phyloP scores from a whole-genome alignment of 176 grass and related monocot genomes.

The Triticum turgidum region DNA sequence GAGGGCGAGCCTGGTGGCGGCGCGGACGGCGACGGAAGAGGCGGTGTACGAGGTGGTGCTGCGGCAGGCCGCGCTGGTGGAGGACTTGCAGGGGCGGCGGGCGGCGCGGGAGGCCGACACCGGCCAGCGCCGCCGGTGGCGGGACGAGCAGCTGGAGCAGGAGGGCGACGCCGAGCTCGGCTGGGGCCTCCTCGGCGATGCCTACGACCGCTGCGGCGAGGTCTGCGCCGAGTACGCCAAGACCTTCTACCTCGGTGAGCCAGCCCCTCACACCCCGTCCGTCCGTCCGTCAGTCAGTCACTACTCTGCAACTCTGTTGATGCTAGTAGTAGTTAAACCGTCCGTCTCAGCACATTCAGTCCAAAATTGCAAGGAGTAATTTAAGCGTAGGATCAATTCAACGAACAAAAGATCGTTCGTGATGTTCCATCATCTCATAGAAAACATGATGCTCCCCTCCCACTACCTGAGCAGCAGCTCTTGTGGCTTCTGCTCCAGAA shows the following conservation, averaged over 20 bases:
- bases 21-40: slow-evolving; percentile 39
- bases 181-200: slow-evolving; percentile 64
- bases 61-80: slow-evolving; percentile 51
- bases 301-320: neutral
- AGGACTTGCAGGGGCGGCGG: neutral
- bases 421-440: neutral
- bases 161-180: slow-evolving; percentile 12
- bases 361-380: neutral
- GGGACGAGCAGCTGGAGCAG: neutral
- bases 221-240: slow-evolving; percentile 99
- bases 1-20: slow-evolving; percentile 28
- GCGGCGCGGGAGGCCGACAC: neutral
- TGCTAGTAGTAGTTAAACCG: neutral
- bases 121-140: neutral
- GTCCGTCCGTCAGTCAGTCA: too few relatives aligned
- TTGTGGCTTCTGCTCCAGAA: too few relatives aligned
- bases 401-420: neutral
- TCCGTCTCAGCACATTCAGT: neutral
- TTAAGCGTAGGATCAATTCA: neutral
- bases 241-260: slow-evolving; percentile 87
- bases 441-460: too few relatives aligned
- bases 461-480: too few relatives aligned
- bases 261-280: too few relatives aligned
- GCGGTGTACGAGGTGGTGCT: slow-evolving; percentile 50
- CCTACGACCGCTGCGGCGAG: slow-evolving; percentile 83